Conservation (phyloP, 2,329 filamentous ascomycete genomes). For the Annulohypoxylon truncatum region DNA sequence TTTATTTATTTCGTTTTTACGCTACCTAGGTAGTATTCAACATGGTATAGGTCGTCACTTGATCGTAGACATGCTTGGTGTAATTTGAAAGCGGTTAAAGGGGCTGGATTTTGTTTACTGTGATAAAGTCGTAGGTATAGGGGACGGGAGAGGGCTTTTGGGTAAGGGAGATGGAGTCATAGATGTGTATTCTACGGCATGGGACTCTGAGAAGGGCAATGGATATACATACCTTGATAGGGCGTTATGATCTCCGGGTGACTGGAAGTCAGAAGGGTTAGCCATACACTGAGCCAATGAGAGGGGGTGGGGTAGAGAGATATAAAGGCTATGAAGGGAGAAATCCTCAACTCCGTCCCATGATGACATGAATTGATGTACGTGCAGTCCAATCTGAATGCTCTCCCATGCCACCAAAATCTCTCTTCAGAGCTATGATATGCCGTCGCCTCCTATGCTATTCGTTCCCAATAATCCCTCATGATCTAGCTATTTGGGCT, state of each 20-base stretch:
- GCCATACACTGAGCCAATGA: slow-evolving; percentile 30
- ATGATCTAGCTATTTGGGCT: slow-evolving; percentile 23
- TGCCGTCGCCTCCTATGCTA: not conserved
- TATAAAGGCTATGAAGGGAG: slow-evolving; percentile 37
- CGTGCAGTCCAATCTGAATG: slow-evolving; percentile 37
- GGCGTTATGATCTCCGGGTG: not conserved
- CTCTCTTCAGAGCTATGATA: not conserved
- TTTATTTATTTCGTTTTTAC: too few species aligned
- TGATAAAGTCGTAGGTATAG: not conserved
- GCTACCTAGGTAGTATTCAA: too few species aligned
- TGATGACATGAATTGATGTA: slow-evolving; percentile 37
- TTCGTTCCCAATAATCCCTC: not conserved
- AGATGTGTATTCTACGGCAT: not conserved
- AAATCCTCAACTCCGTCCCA: slow-evolving; percentile 35
- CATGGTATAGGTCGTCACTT: too few species aligned
- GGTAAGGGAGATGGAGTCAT: not conserved
- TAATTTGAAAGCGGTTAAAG: not conserved
- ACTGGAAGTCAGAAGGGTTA: slow-evolving; percentile 34
- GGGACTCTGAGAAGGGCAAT: not conserved
- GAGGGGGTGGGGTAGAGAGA: slow-evolving; percentile 22
- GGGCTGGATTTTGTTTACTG: not conserved
- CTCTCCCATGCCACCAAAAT: not conserved
- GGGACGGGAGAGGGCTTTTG: not conserved
- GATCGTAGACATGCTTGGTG: not conserved
- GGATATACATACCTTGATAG: slow-evolving; percentile 31